Percentiles rank a stretch among this genome's conserved stretches.
phyloP scores from a whole-genome alignment of 768 basidiomycete species.

The Cystoderma amianthinum region DNA sequence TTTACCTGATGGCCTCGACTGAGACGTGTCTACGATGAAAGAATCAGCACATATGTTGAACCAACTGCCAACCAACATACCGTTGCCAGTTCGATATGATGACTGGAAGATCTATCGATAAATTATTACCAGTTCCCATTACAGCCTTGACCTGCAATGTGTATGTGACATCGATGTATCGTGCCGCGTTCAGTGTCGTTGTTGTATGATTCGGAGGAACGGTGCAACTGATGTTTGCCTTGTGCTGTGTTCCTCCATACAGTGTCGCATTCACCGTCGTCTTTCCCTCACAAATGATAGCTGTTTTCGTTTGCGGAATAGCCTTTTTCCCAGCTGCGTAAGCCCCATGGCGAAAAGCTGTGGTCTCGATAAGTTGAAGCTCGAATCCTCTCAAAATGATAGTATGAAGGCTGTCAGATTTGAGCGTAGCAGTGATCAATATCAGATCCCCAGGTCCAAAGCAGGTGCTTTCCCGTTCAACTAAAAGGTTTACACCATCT shows the following conservation, averaged over 20 bases:
- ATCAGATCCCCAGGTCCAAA: conserved; percentile 85
- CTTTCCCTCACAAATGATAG: conserved; percentile 63
- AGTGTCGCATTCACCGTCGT: conserved; percentile 67
- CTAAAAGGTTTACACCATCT: conserved; percentile 68
- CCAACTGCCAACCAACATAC: conserved; percentile 29
- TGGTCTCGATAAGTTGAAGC: conserved; percentile 70
- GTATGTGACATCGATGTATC: conserved; percentile 85
- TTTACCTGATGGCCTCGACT: background rate
- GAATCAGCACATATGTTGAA: background rate
- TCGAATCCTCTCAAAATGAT: conserved; percentile 81
- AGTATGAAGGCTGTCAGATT: conserved; percentile 61
- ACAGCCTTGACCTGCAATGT: conserved; percentile 70
- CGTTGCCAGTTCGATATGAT: conserved; percentile 85
- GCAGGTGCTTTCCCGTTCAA: conserved; percentile 72
- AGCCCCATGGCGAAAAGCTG: conserved; percentile 62
- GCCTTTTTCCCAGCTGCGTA: conserved; percentile 49
- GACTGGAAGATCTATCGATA: conserved; percentile 71
- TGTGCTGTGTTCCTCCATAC: conserved; percentile 64
- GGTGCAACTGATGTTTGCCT: conserved; percentile 64
- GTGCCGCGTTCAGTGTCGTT: conserved; percentile 73
- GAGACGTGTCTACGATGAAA: background rate
- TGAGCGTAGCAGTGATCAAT: conserved; percentile 61
- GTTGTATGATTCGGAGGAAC: conserved; percentile 73
- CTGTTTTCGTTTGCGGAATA: conserved; percentile 47
- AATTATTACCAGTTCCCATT: conserved; percentile 56